Base-by-base conservation (phyloP, 176 grass and related monocot genomes). In the Aegilops longissima region DNA sequence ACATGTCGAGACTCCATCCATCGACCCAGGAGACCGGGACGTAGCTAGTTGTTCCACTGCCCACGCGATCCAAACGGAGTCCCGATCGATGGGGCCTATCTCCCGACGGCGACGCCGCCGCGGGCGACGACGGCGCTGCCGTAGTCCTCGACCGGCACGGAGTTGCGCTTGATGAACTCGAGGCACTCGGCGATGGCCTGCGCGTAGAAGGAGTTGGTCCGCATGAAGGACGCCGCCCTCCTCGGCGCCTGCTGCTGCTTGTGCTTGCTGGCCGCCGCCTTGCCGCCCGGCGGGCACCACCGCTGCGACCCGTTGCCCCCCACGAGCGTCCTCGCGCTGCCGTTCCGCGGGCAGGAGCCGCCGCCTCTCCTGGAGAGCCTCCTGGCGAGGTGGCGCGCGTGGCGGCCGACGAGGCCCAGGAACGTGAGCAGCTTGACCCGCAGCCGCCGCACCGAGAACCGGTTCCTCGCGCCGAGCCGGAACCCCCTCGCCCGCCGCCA, bases 111-210 rank as follows among this genome's bases (percentile, higher is more conserved):
- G 61, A 61, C 45, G 20, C 5, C 70, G 70, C 70, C 39, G 18
- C 54, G 54, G 2, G 39, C 40, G 76, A 72, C 30, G 61, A n/a
- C 47, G 85, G 49, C 74, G 82, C 51, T 54, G 83, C 68, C 59
- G 87, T 86, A 83, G 47, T 86, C 84, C 18, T 95, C 76, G 13
- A 90, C 67, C 3, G 94, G 89, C 25, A 91, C 89, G 56, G 94
- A 96, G 35, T 91, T 96, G 7, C 83, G 85, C 83, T 95, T 95
- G 80, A 95, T 95, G 88, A 96, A 96, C 88, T 96, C 94, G 89
- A 96, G 80, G 91, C 94, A 96, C n/a, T 96, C 94, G 23, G 91
- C 86, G 81, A 96, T 93, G 5, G 94, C 94, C 89, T 96, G 91
- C 52, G 94, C 82, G 76, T 96, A 91, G 86, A 95, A 95, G 12